Conservation (phyloP, 2,329 filamentous ascomycete genomes). For the Cadophora luteo-olivacea region DNA sequence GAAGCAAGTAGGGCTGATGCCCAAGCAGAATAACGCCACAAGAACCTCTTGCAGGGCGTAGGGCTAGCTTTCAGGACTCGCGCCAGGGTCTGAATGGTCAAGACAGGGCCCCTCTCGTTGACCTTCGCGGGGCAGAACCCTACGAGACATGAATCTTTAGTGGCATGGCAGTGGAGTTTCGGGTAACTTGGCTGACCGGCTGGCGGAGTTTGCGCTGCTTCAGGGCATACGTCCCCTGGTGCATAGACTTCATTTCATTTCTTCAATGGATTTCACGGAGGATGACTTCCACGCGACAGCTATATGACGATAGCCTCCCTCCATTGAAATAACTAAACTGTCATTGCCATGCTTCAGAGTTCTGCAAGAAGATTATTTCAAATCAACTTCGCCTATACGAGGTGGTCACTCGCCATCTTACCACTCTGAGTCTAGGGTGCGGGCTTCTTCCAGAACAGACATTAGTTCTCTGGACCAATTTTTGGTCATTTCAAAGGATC, state of each 20-base stretch:
- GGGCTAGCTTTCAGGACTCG: not conserved
- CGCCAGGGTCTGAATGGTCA: not conserved
- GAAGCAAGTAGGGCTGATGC: constrained; percentile 6
- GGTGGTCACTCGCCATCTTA: not conserved
- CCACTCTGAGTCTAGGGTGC: not conserved
- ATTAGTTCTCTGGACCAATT: not conserved
- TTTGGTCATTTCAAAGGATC: not conserved
- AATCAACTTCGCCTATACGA: not conserved
- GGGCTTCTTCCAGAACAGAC: not conserved
- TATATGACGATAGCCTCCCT: not conserved
- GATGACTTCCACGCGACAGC: constrained; percentile 4
- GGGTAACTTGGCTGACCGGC: not conserved
- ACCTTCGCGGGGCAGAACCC: not conserved
- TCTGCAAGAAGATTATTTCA: not conserved
- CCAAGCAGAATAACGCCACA: not conserved
- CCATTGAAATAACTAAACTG: not conserved
- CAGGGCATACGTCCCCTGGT: not conserved
- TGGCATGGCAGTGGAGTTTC: constrained; percentile 4
- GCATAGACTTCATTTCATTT: not conserved
- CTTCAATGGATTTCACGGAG: not conserved
- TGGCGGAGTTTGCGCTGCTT: not conserved
- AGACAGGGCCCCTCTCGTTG: not conserved
- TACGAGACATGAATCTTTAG: not conserved
- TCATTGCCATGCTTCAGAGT: not conserved
- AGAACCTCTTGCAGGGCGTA: not conserved